phyloP scores from a whole-genome alignment of 2,329 filamentous ascomycete species.

The Pleoardoris graminearum region DNA sequence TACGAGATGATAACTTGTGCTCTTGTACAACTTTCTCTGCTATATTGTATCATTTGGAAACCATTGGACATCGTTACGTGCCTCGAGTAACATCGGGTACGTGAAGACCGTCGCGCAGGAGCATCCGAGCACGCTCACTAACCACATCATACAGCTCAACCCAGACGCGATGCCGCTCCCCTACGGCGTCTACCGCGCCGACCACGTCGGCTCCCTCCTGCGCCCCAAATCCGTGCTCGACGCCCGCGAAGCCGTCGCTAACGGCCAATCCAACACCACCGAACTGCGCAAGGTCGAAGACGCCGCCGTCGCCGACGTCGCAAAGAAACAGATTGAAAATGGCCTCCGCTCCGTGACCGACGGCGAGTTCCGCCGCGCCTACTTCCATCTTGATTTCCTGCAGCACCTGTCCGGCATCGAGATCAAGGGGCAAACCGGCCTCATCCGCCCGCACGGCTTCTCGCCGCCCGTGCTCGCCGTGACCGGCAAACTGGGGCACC shows the following conservation, averaged over 20 bases:
- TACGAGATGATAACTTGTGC: neutral
- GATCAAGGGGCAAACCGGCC: constrained; percentile 54
- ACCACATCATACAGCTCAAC: neutral
- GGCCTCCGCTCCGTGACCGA: constrained; percentile 59
- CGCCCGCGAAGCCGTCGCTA: constrained; percentile 54
- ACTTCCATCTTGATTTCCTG: constrained; percentile 64
- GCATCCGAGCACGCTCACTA: no score
- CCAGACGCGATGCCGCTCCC: constrained; percentile 42
- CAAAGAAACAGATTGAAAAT: constrained; percentile 53
- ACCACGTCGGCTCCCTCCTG: constrained; percentile 61
- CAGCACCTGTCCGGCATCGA: constrained; percentile 59
- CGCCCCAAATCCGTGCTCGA: constrained; percentile 56
- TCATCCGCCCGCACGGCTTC: constrained; percentile 49
- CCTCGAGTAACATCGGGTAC: neutral
- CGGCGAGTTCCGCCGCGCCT: constrained; percentile 61
- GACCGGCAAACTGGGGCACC: constrained; percentile 58
- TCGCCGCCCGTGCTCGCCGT: constrained; percentile 60
- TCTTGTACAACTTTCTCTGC: neutral
- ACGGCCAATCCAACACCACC: constrained; percentile 47
- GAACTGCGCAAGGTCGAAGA: constrained; percentile 58
- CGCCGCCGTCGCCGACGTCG: constrained; percentile 54
- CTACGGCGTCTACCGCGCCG: constrained; percentile 50
- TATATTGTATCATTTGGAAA: neutral
- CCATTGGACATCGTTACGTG: neutral
- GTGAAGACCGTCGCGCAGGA: neutral